A percentile compares a stretch with the other conserved stretches of the same genome.
phyloP scores from a whole-genome alignment of 768 basidiomycete genomes.

The Hericium erinaceus region DNA sequence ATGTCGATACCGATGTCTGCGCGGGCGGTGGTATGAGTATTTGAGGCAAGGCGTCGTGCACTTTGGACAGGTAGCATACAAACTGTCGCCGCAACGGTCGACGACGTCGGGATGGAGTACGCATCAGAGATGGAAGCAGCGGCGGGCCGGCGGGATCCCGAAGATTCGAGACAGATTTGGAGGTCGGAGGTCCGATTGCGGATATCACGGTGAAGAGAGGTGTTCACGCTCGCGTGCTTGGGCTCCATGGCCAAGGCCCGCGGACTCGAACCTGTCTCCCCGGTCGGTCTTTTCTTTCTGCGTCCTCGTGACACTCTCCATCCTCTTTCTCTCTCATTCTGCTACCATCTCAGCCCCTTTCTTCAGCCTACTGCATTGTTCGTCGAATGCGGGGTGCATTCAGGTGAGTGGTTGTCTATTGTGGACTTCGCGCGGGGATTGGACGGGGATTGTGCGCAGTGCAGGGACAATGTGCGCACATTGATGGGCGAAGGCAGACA shows the following conservation, averaged over 20 bases:
- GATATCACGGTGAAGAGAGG: constrained; percentile 6
- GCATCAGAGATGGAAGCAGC: too few species aligned
- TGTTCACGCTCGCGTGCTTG: background rate
- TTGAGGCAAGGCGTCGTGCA: too few species aligned
- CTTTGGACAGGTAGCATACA: too few species aligned
- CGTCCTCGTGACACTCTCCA: background rate
- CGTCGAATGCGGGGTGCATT: too few species aligned
- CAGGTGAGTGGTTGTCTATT: too few species aligned
- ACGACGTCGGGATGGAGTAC: too few species aligned
- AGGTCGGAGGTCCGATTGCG: background rate
- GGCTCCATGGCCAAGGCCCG: background rate
- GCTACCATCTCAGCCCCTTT: background rate
- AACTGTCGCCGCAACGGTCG: too few species aligned
- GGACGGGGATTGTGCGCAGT: background rate
- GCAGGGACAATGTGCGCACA: background rate
- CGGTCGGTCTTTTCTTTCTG: background rate
- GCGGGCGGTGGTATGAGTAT: background rate
- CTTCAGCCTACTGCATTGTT: background rate
- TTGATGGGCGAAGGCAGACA: background rate
- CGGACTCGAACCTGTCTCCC: background rate
- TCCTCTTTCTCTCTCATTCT: background rate
- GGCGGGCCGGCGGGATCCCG: too few species aligned
- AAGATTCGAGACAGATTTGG: too few species aligned
- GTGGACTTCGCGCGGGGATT: too few species aligned
- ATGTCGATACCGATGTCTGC: background rate